Conservation (phyloP, 1,284 basidiomycete species). For the Phellopilus nigrolimitatus region DNA sequence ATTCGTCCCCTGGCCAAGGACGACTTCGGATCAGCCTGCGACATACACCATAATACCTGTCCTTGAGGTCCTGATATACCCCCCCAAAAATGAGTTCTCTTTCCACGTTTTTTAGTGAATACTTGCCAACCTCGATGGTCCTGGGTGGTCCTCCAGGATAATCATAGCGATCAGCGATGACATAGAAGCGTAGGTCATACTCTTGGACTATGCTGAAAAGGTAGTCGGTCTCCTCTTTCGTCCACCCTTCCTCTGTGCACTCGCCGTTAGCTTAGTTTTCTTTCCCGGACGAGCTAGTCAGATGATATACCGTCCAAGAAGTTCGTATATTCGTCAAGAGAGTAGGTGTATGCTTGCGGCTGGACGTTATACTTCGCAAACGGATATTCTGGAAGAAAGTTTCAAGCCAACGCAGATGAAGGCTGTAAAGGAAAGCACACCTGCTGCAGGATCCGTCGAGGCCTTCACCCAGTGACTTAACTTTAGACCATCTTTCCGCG, state of each 20-base stretch:
- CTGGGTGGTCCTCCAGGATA: slow-evolving; percentile 51
- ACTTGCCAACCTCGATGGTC: slow-evolving; percentile 59
- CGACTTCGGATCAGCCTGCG: slow-evolving; percentile 82
- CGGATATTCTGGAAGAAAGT: slow-evolving; percentile 50
- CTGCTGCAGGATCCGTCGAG: slow-evolving; percentile 45
- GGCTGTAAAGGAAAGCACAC: slow-evolving; percentile 49
- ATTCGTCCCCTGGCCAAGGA: slow-evolving; percentile 78
- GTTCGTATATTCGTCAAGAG: slow-evolving; percentile 86
- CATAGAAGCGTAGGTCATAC: slow-evolving; percentile 88
- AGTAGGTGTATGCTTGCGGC: slow-evolving; percentile 73
- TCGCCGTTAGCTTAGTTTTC: not conserved
- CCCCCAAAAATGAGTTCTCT: slow-evolving; percentile 24
- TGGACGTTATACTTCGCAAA: slow-evolving; percentile 81
- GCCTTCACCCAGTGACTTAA: slow-evolving; percentile 72
- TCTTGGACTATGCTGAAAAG: slow-evolving; percentile 78
- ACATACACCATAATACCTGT: slow-evolving; percentile 91
- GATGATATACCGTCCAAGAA: slow-evolving; percentile 62
- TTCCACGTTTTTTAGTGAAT: slow-evolving; percentile 23
- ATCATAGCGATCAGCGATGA: slow-evolving; percentile 89
- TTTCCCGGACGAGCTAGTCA: not conserved
- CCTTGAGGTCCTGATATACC: slow-evolving; percentile 81
- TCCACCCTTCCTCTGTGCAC: slow-evolving; percentile 78
- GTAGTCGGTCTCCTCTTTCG: slow-evolving; percentile 93
- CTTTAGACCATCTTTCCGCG: slow-evolving; percentile 52
- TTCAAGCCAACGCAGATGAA: not conserved